Base-by-base conservation (phyloP, 179 eudicot genomes). In the Spergularia azorica region DNA sequence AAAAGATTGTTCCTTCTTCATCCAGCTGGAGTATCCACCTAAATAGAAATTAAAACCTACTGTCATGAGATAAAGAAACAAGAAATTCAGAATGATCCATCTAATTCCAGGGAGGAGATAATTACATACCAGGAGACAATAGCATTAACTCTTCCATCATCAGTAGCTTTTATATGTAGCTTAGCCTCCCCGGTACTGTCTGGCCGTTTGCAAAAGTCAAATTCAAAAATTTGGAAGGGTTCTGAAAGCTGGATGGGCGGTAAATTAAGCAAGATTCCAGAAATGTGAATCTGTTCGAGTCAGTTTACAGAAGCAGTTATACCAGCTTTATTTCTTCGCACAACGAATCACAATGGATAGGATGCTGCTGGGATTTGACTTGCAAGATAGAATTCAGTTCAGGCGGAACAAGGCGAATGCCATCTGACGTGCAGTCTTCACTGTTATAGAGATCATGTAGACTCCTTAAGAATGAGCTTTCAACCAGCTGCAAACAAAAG, bases 21-120 rank as follows among this genome's bases (percentile, higher is more conserved):
- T 94, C 97, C 87, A 94, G 97, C 86, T 94, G 98, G 82, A 94
- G 91, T 64, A 88, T 73, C 98, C 98, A 94, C 98, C 98, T 94
- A 87, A 61, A 86, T 51, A 80, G 60, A 38, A 59, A 18, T 14
- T 8, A 39, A 73, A 64, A 36, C 56, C 61, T 66, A 54, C 48
- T 48, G 12, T 46, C n/a, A 64, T 66, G 60, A 32, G 54, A 32
- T 43, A 68, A 43, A n/a, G 10, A 65, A 60, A 36, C 39, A 36
- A 36, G 39, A 16, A 72, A 14, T 43, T 1, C 18, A 64, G 46
- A 7, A 38, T 39, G 38, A 51, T 54, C 72, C 3, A 48, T 63
- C 60, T 17, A 64, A 67, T 6, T 14, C 75, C 71, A 46, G 64
- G 58, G 79, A 76, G 70, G 68, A 18, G 63, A 83, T 90, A 94